A percentile compares a stretch with the other conserved stretches of the same genome.
These are phyloP conservation scores for Hylodesmum podocarpum DNA, from an alignment of 306 rosid species.

Conservation along the genomic window DNA sequence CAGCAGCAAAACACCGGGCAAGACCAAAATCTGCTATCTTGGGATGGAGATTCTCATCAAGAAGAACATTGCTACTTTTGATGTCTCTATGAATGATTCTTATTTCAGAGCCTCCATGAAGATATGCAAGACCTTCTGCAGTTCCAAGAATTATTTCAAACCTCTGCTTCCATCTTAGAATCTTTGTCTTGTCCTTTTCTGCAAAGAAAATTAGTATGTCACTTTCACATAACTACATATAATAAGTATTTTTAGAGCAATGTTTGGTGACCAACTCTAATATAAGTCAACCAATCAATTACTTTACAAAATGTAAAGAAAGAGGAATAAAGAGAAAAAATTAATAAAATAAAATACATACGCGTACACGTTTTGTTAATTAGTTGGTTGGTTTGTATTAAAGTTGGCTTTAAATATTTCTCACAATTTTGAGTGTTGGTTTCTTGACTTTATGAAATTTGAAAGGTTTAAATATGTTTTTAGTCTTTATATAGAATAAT, in stretches of 20 bases:
- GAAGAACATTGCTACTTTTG: conserved; percentile 18
- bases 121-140: conserved; percentile 23
- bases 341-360: no score
- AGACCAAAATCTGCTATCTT: conserved; percentile 15
- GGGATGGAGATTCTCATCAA: background rate
- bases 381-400: no score
- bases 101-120: conserved; percentile 12
- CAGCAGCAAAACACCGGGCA: background rate
- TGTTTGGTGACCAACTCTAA: no score
- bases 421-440: background rate
- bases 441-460: background rate
- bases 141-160: background rate
- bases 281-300: no score
- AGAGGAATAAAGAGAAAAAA: no score
- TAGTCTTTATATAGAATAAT: background rate
- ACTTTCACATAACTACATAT: background rate
- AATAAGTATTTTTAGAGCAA: no score
- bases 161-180: background rate
- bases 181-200: conserved; percentile 4
- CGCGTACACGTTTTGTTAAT: no score
- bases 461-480: background rate
- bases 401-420: no score
- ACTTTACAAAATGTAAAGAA: no score
- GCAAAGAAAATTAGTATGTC: background rate
- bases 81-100: conserved; percentile 19